Conservation (phyloP, 768 basidiomycete genomes). For the Pisolithus tinctorius region DNA sequence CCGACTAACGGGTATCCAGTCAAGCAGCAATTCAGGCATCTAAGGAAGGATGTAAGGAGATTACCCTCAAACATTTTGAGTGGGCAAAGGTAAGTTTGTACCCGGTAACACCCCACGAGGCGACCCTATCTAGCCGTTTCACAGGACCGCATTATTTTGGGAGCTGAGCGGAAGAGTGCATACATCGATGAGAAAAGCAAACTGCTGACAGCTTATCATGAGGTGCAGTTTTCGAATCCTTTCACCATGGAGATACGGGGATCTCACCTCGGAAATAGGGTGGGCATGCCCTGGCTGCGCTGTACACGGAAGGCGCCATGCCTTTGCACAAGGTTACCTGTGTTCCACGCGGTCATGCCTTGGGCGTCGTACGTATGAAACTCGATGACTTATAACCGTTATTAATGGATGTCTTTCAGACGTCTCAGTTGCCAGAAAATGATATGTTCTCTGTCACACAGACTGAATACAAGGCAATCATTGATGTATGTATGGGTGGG, state of each 20-base stretch:
- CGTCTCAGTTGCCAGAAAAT: conserved; percentile 69
- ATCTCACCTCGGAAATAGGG: conserved; percentile 41
- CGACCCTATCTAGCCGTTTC: neutral
- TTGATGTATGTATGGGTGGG: conserved; percentile 93
- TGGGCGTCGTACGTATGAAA: conserved; percentile 64
- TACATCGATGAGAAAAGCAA: conserved; percentile 86
- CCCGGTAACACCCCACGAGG: neutral
- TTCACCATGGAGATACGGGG: neutral
- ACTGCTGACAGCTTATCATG: conserved; percentile 92
- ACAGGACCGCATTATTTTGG: conserved; percentile 93
- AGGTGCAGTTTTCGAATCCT: conserved; percentile 41
- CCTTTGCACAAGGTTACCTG: conserved; percentile 98
- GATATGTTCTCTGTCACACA: conserved; percentile 67
- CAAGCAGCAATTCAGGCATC: conserved; percentile 95
- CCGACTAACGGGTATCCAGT: conserved; percentile 26
- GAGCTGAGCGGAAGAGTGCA: conserved; percentile 86
- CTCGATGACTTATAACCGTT: conserved; percentile 7
- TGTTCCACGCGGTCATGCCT: conserved; percentile 89
- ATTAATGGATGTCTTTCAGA: conserved; percentile 34
- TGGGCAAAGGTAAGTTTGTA: conserved; percentile 81
- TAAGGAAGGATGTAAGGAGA: conserved; percentile 68
- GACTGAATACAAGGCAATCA: conserved; percentile 71
- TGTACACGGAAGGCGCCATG: conserved; percentile 93
- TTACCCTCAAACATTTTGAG: conserved; percentile 81
- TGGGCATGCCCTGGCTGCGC: conserved; percentile 89